Conservation (phyloP, 768 basidiomycete species). For the Boletales sp. region DNA sequence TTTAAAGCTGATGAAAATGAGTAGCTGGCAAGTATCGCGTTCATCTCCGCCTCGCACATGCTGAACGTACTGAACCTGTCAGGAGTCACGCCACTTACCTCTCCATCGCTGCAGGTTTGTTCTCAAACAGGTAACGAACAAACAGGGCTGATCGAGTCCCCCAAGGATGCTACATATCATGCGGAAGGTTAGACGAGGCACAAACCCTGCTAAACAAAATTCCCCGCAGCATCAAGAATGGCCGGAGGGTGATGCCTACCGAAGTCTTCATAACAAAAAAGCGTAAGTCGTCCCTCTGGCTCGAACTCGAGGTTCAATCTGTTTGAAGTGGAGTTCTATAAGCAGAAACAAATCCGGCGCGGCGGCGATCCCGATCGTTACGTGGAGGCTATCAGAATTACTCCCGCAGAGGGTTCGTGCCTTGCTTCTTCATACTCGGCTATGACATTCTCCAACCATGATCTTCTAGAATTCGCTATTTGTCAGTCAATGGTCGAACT, state of each 20-base stretch:
- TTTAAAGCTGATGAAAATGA: constrained; percentile 58
- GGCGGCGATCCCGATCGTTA: constrained; percentile 52
- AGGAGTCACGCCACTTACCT: constrained; percentile 81
- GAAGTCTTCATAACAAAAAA: constrained; percentile 79
- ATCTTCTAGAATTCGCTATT: constrained; percentile 55
- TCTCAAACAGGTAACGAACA: background rate
- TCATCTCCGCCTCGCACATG: background rate
- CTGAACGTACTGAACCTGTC: background rate
- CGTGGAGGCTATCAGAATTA: constrained; percentile 57
- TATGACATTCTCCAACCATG: constrained; percentile 3
- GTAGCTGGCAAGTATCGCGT: constrained; percentile 52
- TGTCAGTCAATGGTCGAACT: constrained; percentile 44
- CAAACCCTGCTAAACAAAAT: constrained; percentile 59
- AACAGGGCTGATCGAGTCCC: background rate
- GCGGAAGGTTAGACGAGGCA: constrained; percentile 54
- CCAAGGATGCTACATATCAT: constrained; percentile 58
- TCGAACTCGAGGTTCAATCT: background rate
- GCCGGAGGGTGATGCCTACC: constrained; percentile 67
- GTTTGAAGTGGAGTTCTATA: constrained; percentile 65
- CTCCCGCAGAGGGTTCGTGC: constrained; percentile 61
- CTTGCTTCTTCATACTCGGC: background rate
- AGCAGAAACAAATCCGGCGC: constrained; percentile 56
- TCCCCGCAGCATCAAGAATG: constrained; percentile 55
- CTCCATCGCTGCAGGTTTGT: constrained; percentile 64
- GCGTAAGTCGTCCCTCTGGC: constrained; percentile 38